Evolutionary conservation across 768 basidiomycete genomes (phyloP), one percentile per base, ranked within the genome.

Genomic region (Imleria badia): DNA sequence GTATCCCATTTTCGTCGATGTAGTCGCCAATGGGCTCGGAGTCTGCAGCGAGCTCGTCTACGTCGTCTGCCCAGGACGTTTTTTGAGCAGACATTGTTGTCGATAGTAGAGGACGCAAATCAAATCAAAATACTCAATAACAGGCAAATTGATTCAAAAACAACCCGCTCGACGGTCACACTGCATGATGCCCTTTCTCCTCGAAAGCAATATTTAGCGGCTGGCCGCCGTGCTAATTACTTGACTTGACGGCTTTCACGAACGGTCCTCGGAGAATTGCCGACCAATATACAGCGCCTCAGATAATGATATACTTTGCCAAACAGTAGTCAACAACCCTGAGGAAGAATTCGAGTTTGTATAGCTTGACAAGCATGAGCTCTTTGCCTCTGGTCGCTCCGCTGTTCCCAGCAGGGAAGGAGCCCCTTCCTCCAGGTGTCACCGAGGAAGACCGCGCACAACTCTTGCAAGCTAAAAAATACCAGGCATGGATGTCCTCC

Each of bases 21-120:
- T 78, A 87, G 64, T 93, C 89, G 62, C 88, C 81, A 60, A 74
- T 35, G 48, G 66, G 56, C 73, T 63, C n/a, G n/a, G n/a, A n/a
- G n/a, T n/a, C 58, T 83, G 85, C 51, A 31, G 38, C 87, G 58
- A 84, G 76, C 46, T 91, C 89, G 67, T 91, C 89, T 61, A 91
- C 84, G 56, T 93, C 89, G 72, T 93, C 90, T 39, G 91, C 91
- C 91, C 91, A 94, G 7, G 89, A 91, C 19, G 84, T 89, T 77
- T 88, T 91, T 33, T 63, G 71, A 39, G 47, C 45, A 44, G 66
- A 48, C 65, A 66, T 66, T 30, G 52, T 53, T 17, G 59, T 55
- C 26, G 46, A 58, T 51, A 34, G 46, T 33, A 36, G 44, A 63
- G 53, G 15, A 44, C 29, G 31, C 38, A 62, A n/a, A 62, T 52